These are phyloP conservation scores for Gilbertella persicaria DNA, from an alignment of 371 early-diverging fungal species.

Conservation along the genomic window DNA sequence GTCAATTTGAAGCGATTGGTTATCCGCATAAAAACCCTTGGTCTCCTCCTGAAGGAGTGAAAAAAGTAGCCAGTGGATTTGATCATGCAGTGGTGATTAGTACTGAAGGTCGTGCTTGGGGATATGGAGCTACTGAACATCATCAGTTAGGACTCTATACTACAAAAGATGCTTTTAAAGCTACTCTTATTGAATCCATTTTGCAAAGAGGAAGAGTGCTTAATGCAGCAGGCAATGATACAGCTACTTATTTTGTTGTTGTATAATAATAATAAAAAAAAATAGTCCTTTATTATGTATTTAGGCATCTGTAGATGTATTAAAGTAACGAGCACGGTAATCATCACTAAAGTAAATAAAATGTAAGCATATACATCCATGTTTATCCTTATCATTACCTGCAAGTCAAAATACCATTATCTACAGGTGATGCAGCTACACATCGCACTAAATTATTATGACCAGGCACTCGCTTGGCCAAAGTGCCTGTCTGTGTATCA, in stretches of 20 bases:
- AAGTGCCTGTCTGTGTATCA: slow-evolving; percentile 64
- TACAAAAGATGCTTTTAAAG: not conserved
- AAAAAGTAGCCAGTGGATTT: slow-evolving; percentile 74
- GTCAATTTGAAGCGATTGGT: slow-evolving; percentile 59
- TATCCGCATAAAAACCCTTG: slow-evolving; percentile 51
- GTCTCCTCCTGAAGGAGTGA: slow-evolving; percentile 37
- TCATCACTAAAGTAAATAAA: slow-evolving; percentile 36
- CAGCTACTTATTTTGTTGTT: not conserved
- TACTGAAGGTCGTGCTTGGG: not conserved
- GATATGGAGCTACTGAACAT: not conserved
- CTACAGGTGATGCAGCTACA: slow-evolving; percentile 49
- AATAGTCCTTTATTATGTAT: not conserved
- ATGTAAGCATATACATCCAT: not conserved
- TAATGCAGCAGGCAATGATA: not conserved
- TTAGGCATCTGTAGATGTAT: slow-evolving; percentile 11
- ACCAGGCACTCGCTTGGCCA: slow-evolving; percentile 50
- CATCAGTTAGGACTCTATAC: not conserved
- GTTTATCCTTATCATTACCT: slow-evolving; percentile 28
- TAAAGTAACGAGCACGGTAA: slow-evolving; percentile 52
- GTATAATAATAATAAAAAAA: not conserved
- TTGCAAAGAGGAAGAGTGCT: not conserved
- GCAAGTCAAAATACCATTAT: slow-evolving; percentile 51
- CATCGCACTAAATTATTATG: slow-evolving; percentile 50
- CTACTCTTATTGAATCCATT: not conserved
- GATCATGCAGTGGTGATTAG: slow-evolving; percentile 84